Base-by-base conservation (phyloP, 2,329 filamentous ascomycete genomes). In the Colletotrichum musicola region DNA sequence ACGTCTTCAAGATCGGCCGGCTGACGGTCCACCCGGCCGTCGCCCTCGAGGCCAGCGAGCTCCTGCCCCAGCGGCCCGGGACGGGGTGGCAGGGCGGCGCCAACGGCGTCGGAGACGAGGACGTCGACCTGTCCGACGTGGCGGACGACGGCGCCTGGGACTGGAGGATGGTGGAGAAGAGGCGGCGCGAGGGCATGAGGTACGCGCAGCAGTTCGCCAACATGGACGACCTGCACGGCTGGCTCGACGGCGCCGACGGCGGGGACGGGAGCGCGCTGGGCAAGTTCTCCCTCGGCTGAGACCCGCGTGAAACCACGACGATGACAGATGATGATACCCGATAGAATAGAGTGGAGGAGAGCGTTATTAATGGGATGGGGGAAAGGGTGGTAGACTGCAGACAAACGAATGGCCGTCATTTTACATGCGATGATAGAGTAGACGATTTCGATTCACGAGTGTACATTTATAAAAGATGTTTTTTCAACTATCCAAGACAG, bases 1-100 rank as follows among this genome's bases (percentile, higher is more conserved):
- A 95, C 78, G 93, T 95, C 47, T 90, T 93, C 77, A 95, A 95
- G 83, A 85, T 94, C 64, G 93, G 92, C 1, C 85, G 95, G 25
- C 84, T 96, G 74, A 98, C 95, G 0, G 89, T 98, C 4, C 89
- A 95, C 72, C 95, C 96, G 0, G 92, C 94, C 73, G 85, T 92
- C 54, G 84, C 95, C 7, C 84, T 98, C 27, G 84, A 88, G 50
- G 87, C 90, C 42, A 91, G 91, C 57, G 89, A 90, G 1, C 83
- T 98, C 77, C 82, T 98, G 58, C 96, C 96, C 0, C 82, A 86
- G 65, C 86, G 90, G 55, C 93, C 94, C 0, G 89, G 87, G 12
- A 9, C 30, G 30, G 91, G 90, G 22, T 91, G 89, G 89, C 81
- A 81, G 6, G 76, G 80, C 60, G 83, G 83, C 16, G 81, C 82